Conservation (phyloP, 2,329 filamentous ascomycete genomes). For the Pyrenophora seminiperda region DNA sequence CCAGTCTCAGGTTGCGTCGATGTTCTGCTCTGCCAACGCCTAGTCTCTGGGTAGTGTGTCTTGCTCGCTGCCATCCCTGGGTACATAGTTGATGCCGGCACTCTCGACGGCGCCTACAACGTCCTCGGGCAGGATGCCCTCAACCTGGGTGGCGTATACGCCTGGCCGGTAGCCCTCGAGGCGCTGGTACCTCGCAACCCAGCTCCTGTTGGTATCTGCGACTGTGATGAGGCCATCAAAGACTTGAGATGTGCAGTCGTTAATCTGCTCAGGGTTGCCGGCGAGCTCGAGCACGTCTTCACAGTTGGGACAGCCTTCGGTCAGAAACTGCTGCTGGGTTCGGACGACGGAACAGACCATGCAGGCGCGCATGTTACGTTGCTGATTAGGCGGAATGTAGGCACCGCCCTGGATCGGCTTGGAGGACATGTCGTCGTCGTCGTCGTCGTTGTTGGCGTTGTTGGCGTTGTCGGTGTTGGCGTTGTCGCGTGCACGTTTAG, state of each 20-base stretch:
- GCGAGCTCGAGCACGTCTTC: slow-evolving; percentile 86
- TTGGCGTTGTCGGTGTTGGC: slow-evolving; percentile 6
- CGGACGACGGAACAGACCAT: slow-evolving; percentile 98
- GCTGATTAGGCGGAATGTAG: slow-evolving; percentile 74
- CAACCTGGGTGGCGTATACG: slow-evolving; percentile 94
- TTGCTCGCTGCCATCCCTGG: slow-evolving; percentile 49
- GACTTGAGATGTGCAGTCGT: slow-evolving; percentile 93
- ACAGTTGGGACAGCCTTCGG: slow-evolving; percentile 94
- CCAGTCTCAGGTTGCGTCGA: no score
- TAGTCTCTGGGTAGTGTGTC: slow-evolving; percentile 45
- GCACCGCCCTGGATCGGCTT: slow-evolving; percentile 52
- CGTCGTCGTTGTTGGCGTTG: neutral
- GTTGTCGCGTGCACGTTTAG: slow-evolving; percentile 3
- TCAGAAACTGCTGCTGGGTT: slow-evolving; percentile 78
- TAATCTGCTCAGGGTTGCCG: slow-evolving; percentile 77
- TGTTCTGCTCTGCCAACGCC: no score
- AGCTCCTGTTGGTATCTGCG: slow-evolving; percentile 79
- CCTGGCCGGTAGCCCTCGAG: slow-evolving; percentile 86
- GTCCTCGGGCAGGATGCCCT: slow-evolving; percentile 70
- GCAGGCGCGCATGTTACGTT: slow-evolving; percentile 89
- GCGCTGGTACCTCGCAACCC: slow-evolving; percentile 97
- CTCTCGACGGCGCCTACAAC: slow-evolving; percentile 61
- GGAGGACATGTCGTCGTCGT: slow-evolving; percentile 30
- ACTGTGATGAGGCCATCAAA: slow-evolving; percentile 92
- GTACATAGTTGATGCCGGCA: slow-evolving; percentile 65